These are phyloP conservation scores for Fusarium oligoseptatum DNA, from an alignment of 2,329 filamentous ascomycete species.

Conservation along the genomic window DNA sequence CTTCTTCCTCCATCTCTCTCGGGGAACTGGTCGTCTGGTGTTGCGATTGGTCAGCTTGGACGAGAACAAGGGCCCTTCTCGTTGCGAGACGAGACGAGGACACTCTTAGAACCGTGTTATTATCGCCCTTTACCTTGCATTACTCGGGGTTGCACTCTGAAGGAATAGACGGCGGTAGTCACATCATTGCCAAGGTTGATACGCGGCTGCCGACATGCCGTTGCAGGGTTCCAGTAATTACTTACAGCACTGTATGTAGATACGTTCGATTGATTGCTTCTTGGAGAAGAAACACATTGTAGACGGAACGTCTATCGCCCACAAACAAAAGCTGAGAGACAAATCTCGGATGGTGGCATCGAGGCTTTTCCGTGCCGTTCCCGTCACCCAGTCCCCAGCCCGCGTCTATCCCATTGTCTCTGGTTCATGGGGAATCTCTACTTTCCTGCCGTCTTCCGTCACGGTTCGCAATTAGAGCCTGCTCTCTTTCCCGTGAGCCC, in stretches of 20 bases:
- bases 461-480: constrained; percentile 1
- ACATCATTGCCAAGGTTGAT: constrained; percentile 2
- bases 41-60: neutral
- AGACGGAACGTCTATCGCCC: neutral
- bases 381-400: neutral
- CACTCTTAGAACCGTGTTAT: neutral
- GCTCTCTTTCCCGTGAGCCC: constrained; percentile 3
- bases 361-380: constrained; percentile 24
- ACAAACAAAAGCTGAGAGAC: constrained; percentile 18
- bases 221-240: neutral
- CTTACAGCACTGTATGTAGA: neutral
- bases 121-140: neutral
- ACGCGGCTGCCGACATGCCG: neutral
- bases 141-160: neutral
- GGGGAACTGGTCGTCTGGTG: neutral
- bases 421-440: neutral
- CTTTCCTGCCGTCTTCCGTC: constrained; percentile 21
- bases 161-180: neutral
- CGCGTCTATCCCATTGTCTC: constrained; percentile 17
- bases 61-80: neutral
- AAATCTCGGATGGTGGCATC: constrained; percentile 32
- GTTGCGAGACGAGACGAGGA: neutral
- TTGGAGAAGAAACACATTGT: neutral
- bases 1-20: neutral
- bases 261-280: neutral